Base-by-base conservation (phyloP, 2,329 filamentous ascomycete genomes). In the Diaporthe capsici region DNA sequence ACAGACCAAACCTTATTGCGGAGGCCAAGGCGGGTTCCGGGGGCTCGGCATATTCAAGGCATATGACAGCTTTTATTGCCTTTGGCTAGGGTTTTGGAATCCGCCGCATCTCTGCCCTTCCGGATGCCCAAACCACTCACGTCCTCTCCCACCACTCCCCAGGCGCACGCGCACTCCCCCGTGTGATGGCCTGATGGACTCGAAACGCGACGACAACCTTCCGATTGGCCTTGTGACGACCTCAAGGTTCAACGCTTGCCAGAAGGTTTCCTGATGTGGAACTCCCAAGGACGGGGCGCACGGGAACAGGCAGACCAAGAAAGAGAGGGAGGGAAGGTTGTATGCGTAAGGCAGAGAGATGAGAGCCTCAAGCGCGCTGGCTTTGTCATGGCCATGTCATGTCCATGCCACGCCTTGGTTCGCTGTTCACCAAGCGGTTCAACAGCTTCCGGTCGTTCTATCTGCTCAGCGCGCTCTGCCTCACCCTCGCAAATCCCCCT, bases 11-110 rank as follows among this genome's bases (percentile, higher is more conserved):
- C 65, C 65, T 68, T 68, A 68, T 39, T 28, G 34, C 65, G 65
- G 61, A 53, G 65, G 65, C 47, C 65, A 68, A 68, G 65, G 47
- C 65, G 65, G 65, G 28, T 39, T 53, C 47, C 65, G 47, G 65
- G 44, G 47, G 65, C 65, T 53, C 22, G 31, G 65, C 47, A 42
- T 39, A 53, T 22, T 25, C 65, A 53, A 39, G 47, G 65, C 65
- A 68, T 68, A 68, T 68, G 47, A 53, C 65, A 53, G 65, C 65
- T 68, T 34, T 42, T 53, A 68, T 53, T 68, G n/a, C 47, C 65
- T 68, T 68, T 68, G 65, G 47, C 65, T 68, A 68, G 47, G 65
- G 65, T 68, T 68, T 68, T 68, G 65, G 47, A 68, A 39, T 68
- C 34, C 31, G 47, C 65, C 65, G 65, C 65, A 55, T 68, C 65